Percentiles rank a stretch among this genome's conserved stretches.
Evolutionary conservation across 2,329 filamentous ascomycete genomes (phyloP).

Genomic region (Aspergillus intermedius): DNA sequence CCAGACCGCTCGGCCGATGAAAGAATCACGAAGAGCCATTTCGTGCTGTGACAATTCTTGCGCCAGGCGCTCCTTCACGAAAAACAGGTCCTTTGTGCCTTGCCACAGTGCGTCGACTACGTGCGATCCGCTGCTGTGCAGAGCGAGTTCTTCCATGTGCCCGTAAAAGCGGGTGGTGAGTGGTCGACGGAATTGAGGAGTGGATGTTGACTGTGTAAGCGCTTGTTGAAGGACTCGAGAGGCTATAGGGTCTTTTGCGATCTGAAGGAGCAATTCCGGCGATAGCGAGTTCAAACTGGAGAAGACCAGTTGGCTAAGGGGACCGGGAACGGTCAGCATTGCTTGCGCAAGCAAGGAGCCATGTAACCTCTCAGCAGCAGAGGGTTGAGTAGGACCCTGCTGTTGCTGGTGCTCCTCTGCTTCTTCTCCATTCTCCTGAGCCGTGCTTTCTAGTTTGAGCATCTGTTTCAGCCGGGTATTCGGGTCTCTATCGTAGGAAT

Average conservation of each 20-base stretch:
- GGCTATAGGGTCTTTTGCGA: conserved; percentile 57
- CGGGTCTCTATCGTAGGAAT: conserved; percentile 49
- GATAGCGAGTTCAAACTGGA: conserved; percentile 59
- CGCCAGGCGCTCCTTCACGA: conserved; percentile 62
- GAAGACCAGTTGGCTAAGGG: conserved; percentile 64
- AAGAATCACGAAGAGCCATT: conserved; percentile 55
- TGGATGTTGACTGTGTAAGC: conserved; percentile 49
- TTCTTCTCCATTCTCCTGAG: conserved; percentile 44
- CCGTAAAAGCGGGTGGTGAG: conserved; percentile 59
- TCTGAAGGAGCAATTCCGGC: conserved; percentile 50
- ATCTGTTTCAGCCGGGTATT: conserved; percentile 52
- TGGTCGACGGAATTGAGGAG: conserved; percentile 53
- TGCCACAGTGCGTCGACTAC: conserved; percentile 62
- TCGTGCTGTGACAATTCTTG: conserved; percentile 57
- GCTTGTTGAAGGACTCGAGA: conserved; percentile 61
- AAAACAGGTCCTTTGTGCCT: conserved; percentile 57
- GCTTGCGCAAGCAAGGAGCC: conserved; percentile 74
- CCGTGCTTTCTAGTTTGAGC: conserved; percentile 49
- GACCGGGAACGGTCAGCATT: conserved; percentile 68
- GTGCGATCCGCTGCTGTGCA: conserved; percentile 58
- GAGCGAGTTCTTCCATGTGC: conserved; percentile 53
- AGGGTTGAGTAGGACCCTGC: conserved; percentile 22
- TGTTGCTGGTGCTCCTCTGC: conserved; percentile 23
- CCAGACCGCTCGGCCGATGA: conserved; percentile 62
- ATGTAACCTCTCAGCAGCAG: conserved; percentile 57